A percentile compares a stretch with the other conserved stretches of the same genome.
phyloP scores from a whole-genome alignment of 345 rosid genomes.

The Populus alba region DNA sequence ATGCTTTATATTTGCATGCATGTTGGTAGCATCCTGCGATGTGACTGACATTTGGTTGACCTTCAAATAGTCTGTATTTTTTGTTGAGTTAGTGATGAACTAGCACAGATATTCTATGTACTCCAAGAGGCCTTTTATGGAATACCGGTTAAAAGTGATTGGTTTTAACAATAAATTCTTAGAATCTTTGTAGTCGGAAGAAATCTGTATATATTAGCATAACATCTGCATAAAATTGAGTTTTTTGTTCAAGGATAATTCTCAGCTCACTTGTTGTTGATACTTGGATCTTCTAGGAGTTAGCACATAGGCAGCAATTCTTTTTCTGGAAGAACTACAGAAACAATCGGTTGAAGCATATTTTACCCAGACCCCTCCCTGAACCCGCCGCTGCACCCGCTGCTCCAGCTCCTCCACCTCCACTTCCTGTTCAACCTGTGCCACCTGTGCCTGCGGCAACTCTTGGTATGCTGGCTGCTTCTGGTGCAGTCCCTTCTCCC shows the following conservation, averaged over 20 bases:
- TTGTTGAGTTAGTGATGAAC: not conserved
- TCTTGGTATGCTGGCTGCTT: constrained; percentile 45
- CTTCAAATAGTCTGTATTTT: not conserved
- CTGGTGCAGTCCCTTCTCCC: constrained; percentile 69
- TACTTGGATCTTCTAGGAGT: constrained; percentile 50
- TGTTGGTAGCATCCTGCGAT: not conserved
- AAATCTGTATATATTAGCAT: not conserved
- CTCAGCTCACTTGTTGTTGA: not conserved
- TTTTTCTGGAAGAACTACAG: constrained; percentile 97
- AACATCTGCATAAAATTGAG: not conserved
- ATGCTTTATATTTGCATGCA: not conserved
- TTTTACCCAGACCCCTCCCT: constrained; percentile 87
- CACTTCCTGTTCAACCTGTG: constrained; percentile 33
- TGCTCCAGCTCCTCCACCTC: constrained; percentile 37
- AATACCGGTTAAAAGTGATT: not conserved
- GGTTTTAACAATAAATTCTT: not conserved
- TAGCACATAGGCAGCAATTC: constrained; percentile 96
- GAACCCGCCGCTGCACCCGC: constrained; percentile 61
- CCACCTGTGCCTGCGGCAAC: constrained; percentile 44
- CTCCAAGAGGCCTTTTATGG: not conserved
- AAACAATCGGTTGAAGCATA: constrained; percentile 89
- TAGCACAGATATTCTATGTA: not conserved
- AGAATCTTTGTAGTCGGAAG: not conserved
- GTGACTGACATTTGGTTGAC: not conserved
- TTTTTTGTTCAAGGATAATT: constrained; percentile 12